Conservation (phyloP, 2,329 filamentous ascomycete genomes). For the Apiospora hydei region DNA sequence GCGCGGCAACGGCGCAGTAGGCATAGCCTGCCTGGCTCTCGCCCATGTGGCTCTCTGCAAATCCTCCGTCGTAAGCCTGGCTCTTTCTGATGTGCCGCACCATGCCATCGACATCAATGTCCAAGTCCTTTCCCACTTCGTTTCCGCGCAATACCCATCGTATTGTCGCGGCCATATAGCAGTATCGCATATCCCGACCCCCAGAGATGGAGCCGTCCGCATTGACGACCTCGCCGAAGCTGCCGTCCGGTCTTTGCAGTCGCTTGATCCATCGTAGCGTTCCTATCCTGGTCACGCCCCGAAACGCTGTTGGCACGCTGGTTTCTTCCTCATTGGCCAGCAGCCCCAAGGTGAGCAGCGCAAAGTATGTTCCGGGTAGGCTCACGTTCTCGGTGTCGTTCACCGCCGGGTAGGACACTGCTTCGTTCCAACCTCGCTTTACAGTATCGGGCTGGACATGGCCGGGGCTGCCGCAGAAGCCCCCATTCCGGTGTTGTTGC, state of each 20-base stretch:
- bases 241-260: conserved; percentile 84
- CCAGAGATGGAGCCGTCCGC: conserved; percentile 70
- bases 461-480: conserved; percentile 86
- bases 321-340: conserved; percentile 50
- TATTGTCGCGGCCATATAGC: conserved; percentile 82
- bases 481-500: conserved; percentile 85
- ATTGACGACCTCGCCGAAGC: conserved; percentile 84
- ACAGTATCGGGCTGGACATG: conserved; percentile 54
- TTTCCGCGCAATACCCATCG: conserved; percentile 81
- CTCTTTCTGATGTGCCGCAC: conserved; percentile 74
- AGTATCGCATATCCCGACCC: conserved; percentile 85
- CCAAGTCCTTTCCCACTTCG: conserved; percentile 64
- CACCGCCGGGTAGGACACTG: conserved; percentile 52
- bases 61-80: conserved; percentile 84
- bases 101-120: conserved; percentile 77
- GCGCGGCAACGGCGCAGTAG: conserved; percentile 83
- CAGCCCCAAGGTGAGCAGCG: conserved; percentile 73
- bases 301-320: conserved; percentile 56
- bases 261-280: conserved; percentile 77
- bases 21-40: conserved; percentile 93
- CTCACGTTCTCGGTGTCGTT: conserved; percentile 65
- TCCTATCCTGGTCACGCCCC: conserved; percentile 69
- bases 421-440: conserved; percentile 38
- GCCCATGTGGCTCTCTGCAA: conserved; percentile 78
- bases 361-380: conserved; percentile 88